Evolutionary conservation across 345 rosid genomes (phyloP), one percentile per base, ranked within the genome.

Genomic region (Laguncularia racemosa): DNA sequence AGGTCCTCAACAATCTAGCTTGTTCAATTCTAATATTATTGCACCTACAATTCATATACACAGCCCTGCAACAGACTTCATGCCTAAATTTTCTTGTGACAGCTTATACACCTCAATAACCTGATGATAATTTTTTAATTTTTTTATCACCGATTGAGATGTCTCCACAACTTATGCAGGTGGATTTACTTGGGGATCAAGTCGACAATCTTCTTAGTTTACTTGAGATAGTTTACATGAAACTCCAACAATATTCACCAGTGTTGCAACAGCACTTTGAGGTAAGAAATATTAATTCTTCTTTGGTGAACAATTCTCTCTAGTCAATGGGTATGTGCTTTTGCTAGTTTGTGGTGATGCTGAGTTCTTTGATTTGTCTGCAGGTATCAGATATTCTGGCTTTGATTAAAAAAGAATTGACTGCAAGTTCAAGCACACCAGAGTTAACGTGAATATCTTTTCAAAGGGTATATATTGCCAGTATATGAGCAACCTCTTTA

Each of bases 131-230:
- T 23, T 23, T 23, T 2, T 21, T 40, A 16, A 44, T 18, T 2
- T 44, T 8, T 8, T 16, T 45, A 45, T 57, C 0, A 45, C 60
- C 40, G 9, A 33, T 10, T 33, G 10, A 33, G 40, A 6, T 33
- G 9, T 33, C 9, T 33, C 40, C 40, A 33, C 11, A 1, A 33
- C 52, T 57, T 18, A 20, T 23, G 6, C 51, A 88, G 96, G 98
- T 91, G 61, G 95, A 91, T 73, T 77, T 88, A 51, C 79, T 91
- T 28, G 96, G 85, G 0, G 85, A 91, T 73, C 95, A 82, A 77
- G 98, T 88, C 15, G 95, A 88, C 20, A 60, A 17, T 6, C 87
- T 79, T 16, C 55, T 66, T 57, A 58, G 55, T 57, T 54, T 81
- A 23, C 87, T 91, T 15, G 67, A 82, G 70, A 79, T 69, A 76